Evolutionary conservation across 352 stramenopile species (phyloP).

Genomic region (Phytophthora fragariae): DNA sequence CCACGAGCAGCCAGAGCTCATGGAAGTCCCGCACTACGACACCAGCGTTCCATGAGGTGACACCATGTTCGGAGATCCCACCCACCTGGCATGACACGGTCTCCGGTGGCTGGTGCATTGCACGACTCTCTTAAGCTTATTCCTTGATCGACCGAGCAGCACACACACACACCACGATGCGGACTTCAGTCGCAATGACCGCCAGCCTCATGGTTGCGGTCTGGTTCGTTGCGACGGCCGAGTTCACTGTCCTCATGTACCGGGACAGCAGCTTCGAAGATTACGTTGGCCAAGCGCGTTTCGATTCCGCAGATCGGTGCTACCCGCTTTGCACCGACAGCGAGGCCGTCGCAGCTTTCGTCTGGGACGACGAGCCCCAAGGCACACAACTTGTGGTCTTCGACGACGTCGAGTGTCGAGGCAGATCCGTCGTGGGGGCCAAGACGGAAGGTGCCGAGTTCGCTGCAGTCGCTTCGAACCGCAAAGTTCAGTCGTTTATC

Average conservation of each 20-base stretch:
- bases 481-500: conserved; percentile 34
- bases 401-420: conserved; percentile 28
- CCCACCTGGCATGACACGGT: conserved; percentile 10
- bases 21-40: background rate
- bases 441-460: conserved; percentile 10
- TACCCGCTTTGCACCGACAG: conserved; percentile 26
- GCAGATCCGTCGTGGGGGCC: conserved; percentile 11
- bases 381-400: conserved; percentile 29
- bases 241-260: conserved; percentile 33
- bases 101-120: background rate
- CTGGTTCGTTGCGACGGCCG: conserved; percentile 1
- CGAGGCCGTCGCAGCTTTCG: conserved; percentile 21
- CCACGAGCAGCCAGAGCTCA: conserved; percentile 4
- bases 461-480: conserved; percentile 11
- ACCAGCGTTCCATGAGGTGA: background rate
- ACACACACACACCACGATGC: conserved; percentile 16
- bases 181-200: background rate
- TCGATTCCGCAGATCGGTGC: conserved; percentile 31
- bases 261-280: conserved; percentile 35
- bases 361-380: conserved; percentile 23
- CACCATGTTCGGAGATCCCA: conserved; percentile 9
- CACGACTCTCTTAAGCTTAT: conserved; percentile 3
- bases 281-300: conserved; percentile 27
- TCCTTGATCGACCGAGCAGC: conserved; percentile 13
- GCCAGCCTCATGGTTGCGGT: background rate